Conservation (phyloP, 2,329 filamentous ascomycete genomes). For the Cladosporium sp. region DNA sequence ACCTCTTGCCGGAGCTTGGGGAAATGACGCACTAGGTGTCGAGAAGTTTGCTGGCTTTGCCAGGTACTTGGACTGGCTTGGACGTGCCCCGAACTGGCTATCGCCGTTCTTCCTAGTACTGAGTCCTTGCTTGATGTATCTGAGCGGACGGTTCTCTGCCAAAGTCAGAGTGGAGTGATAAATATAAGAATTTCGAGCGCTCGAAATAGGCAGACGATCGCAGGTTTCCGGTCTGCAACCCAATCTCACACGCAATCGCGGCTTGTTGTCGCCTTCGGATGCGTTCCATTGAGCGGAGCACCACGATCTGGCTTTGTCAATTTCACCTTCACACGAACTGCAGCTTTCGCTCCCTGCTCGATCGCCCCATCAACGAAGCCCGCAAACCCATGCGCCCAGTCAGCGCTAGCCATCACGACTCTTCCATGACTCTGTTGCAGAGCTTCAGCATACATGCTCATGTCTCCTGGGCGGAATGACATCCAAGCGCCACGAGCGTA, state of each 20-base stretch:
- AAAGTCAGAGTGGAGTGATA: not conserved
- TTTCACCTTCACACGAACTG: not conserved
- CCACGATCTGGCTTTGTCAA: not conserved
- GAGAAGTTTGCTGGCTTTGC: not conserved
- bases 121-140: not conserved
- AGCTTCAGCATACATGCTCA: constrained; percentile 30
- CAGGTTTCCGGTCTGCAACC: not conserved
- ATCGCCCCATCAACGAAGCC: constrained; percentile 41
- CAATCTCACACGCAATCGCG: not conserved
- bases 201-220: not conserved
- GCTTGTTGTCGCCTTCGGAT: not conserved
- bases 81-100: not conserved
- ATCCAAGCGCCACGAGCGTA: constrained; percentile 37
- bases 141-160: not conserved
- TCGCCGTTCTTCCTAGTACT: not conserved
- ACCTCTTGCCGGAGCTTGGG: not conserved
- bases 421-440: constrained; percentile 34
- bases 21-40: not conserved
- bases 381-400: constrained; percentile 41
- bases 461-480: constrained; percentile 23
- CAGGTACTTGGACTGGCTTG: not conserved
- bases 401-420: constrained; percentile 38
- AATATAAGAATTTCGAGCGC: not conserved
- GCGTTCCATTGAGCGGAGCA: no score
- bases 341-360: constrained; percentile 32